Evolutionary conservation across 169 alveolate genomes (phyloP).

Genomic region (Plasmodium knowlesi): DNA sequence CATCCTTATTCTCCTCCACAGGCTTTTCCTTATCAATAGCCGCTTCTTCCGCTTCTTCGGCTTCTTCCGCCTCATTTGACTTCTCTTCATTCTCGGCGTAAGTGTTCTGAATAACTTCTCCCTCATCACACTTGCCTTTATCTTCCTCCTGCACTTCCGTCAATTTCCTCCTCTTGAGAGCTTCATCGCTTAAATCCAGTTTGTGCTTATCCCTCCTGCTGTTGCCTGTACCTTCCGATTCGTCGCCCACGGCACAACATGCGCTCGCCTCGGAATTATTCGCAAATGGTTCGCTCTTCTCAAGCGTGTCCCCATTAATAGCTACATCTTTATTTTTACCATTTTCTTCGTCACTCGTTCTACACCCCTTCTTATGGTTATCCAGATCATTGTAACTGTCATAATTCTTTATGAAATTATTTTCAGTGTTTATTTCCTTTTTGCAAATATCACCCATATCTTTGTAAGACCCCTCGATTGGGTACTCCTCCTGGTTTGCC

Average conservation of each 20-base stretch:
- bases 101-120: too few species aligned
- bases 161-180: constrained; percentile 24
- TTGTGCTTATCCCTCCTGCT: background rate
- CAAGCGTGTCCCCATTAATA: background rate
- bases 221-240: background rate
- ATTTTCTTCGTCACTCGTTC: background rate
- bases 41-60: constrained; percentile 7
- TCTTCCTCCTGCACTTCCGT: background rate
- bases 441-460: constrained; percentile 7
- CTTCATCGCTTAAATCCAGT: background rate
- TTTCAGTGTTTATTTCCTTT: background rate
- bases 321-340: background rate
- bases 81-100: constrained; percentile 1
- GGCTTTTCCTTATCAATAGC: constrained; percentile 35
- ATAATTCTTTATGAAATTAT: background rate
- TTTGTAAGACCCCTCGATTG: background rate
- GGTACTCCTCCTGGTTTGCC: background rate
- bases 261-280: background rate
- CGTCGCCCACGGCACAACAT: background rate
- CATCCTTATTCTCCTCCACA: constrained; percentile 71
- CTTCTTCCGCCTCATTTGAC: background rate
- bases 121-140: background rate
- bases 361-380: background rate
- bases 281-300: background rate
- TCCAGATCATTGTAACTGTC: constrained; percentile 1